Base-by-base conservation (phyloP, 257 asterid genomes). In the Scutellaria barbata region DNA sequence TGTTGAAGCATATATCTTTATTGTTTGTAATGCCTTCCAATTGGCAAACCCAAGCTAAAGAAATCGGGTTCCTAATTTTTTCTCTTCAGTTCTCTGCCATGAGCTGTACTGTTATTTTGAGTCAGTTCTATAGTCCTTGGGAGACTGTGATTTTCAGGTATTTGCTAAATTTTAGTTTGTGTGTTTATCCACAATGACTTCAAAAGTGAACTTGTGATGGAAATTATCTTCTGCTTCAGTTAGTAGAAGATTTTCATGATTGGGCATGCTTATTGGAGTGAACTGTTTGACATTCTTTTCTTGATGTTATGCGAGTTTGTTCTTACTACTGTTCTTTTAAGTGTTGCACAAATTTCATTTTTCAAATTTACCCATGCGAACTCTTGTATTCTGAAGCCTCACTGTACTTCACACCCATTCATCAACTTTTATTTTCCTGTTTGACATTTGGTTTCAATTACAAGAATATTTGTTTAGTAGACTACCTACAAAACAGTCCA, bases 21-120 rank as follows among this genome's bases (percentile, higher is more conserved):
- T 61, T 71, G 48, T 61, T 72, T 47, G 55, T 52, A 62, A 39
- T 52, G 47, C 59, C 25, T 73, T 41, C 22, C 8, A 5, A 42
- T 33, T 40, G 13, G 41, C 22, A 18, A 55, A 52, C 64, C 52
- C 35, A 30, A 30, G 2, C 35, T 20, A 20, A 20, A 2, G 25
- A 20, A 20, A 30, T 1, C 2, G 25, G 25, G 35, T 30, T 30
- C 35, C 35, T 30, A 25, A 1, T 25, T 25, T 25, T 25, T 1
- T 3, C 30, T 25, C 18, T 76, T 14, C 7, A 20, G 37, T 71
- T 65, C 51, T 65, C 7, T 57, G 68, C 25, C 1, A 14, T 46
- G 37, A 22, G 61, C 16, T 48, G 39, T 35, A 7, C 18, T 16
- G 14, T 12, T 42, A 30, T 4, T 30, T 30, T 30, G 35, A 30